Base-by-base conservation (phyloP, 805 yeast genomes). In the Metschnikowia bowlesiae region DNA sequence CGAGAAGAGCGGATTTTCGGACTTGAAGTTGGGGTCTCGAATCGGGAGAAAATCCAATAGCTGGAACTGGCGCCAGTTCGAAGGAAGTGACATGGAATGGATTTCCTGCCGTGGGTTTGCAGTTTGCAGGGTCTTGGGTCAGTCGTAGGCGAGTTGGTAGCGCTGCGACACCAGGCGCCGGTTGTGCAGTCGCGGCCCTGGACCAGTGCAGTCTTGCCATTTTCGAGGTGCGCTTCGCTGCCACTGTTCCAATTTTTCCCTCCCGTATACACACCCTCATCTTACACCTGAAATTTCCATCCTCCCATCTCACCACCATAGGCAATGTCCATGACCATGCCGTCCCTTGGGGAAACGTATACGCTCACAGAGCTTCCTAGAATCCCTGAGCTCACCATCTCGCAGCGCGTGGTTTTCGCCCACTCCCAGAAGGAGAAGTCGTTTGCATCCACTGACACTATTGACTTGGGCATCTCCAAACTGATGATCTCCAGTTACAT, bases 41-140 rank as follows among this genome's bases (percentile, higher is more conserved):
- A 94, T 85, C 6, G 97, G 97, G 0, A 83, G 76, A 35, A 81
- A 76, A 47, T 89, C 96, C 65, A 87, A 90, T 66, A 92, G 87
- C 53, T 88, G 89, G 67, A 92, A 87, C 62, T 87, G 96, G 52
- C 92, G 74, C 91, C 91, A 87, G 39, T 67, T 53, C 8, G 58
- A 49, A 18, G 65, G 62, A 31, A 55, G 53, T 30, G 58, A 52
- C 64, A 59, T 56, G 48, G 9, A 31, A 13, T 13, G 33, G n/a
- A 33, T 5, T 29, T 18, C 40, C 35, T 34, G 13, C 4, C 11
- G 7, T 8, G 48, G 38, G 48, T 34, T 26, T 16, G 51, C 45
- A 34, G 43, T 36, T 44, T 39, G 45, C 48, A 34, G 30, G n/a
- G 41, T 18, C 36, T 35, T 11, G 31, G 29, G 18, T n/a, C n/a